A percentile compares a stretch with the other conserved stretches of the same genome.
Evolutionary conservation across 164 flowering plant species (phyloP).

Genomic region (Saururus chinensis): DNA sequence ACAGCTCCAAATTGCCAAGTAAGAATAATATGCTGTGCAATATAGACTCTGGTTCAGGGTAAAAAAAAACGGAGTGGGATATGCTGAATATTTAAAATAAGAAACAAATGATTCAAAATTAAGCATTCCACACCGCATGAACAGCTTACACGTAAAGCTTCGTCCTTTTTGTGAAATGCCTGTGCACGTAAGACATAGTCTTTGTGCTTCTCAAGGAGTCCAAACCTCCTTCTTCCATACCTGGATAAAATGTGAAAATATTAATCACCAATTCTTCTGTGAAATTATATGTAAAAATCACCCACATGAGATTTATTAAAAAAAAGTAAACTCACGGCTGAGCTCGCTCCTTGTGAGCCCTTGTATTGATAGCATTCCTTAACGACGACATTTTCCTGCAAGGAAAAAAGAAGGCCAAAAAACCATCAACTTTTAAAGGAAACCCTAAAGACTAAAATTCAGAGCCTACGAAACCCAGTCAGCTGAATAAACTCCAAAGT

Average conservation of each 20-base stretch:
- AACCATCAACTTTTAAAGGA: neutral
- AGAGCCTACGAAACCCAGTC: no score
- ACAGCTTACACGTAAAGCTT: slow-evolving; percentile 40
- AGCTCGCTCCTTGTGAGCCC: slow-evolving; percentile 78
- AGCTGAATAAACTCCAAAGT: no score
- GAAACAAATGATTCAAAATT: neutral
- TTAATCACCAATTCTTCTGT: neutral
- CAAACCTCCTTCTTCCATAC: slow-evolving; percentile 51
- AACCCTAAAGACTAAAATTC: no score
- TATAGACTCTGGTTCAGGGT: neutral
- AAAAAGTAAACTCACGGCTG: slow-evolving; percentile 55
- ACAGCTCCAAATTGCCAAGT: neutral
- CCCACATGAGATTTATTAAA: neutral
- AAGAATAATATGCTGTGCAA: neutral
- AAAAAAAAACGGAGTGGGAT: neutral
- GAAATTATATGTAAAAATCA: neutral
- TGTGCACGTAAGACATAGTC: slow-evolving; percentile 75
- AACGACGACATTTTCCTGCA: slow-evolving; percentile 50
- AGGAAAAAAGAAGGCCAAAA: neutral
- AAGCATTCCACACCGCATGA: neutral
- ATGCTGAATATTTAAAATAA: neutral
- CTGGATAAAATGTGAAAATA: slow-evolving; percentile 14
- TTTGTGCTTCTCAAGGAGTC: slow-evolving; percentile 82
- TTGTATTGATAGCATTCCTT: slow-evolving; percentile 53
- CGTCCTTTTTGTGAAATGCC: slow-evolving; percentile 60